Base-by-base conservation (phyloP, 2,329 filamentous ascomycete genomes). In the Microsporum ferrugineum region DNA sequence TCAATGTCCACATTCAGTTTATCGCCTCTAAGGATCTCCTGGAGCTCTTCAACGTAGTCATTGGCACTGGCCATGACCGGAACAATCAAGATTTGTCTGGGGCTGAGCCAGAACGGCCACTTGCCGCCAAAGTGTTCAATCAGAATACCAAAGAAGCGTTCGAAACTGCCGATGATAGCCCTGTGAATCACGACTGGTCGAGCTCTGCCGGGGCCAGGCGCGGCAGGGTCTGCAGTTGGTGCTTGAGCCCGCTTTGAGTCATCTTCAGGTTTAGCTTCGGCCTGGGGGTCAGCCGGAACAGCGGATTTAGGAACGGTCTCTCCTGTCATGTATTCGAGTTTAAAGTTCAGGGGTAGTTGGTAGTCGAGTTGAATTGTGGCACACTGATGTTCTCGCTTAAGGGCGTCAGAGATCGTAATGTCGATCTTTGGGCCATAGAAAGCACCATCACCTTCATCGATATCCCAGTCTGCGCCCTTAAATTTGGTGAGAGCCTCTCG, bases 371-470 rank as follows among this genome's bases (percentile, higher is more conserved):
- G 92, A 67, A 97, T 95, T 10, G 92, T 97, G 68, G 92, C 90
- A 70, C 89, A 95, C 75, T 95, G 88, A 78, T 86, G 88, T 63
- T 91, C 89, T 72, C 91, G 84, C 75, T 85, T 85, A 66, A 96
- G 79, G 53, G 89, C 89, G 75, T 96, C 92, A 58, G 86, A 87
- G 70, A 99, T 91, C 64, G 89, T 95, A 71, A 99, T 94, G 69
- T 99, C 94, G 68, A 97, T 96, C 83, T 99, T 99, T 58, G 94
- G 94, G 1, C 94, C 94, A 74, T 99, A 99, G 78, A 97, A 99
- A 59, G 94, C 94, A 71, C 94, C 94, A 69, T 99, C 94, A 61
- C 92, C 94, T 63, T 90, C 88, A 75, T 97, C 96, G 58, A 96
- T 80, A 73, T 89, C 88, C 94, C 94, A 99, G 65, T 85, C 79